Base-by-base conservation (phyloP, 768 basidiomycete species). In the Epithele typhae region DNA sequence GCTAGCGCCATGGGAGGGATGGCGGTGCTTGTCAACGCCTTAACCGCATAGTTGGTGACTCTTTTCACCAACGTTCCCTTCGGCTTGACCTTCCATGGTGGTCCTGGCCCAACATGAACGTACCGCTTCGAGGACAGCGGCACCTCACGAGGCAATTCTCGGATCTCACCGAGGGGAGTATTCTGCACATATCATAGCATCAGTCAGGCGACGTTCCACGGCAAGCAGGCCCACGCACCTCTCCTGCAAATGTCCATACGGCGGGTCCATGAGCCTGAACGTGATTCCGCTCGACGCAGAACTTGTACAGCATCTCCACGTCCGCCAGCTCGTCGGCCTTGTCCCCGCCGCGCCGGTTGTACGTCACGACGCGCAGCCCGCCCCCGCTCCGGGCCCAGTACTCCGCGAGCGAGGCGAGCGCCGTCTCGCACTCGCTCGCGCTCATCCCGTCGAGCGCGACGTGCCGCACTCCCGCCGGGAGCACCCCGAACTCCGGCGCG, bases 261-360 rank as follows among this genome's bases (percentile, higher is more conserved):
- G 49, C 5, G 49, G 49, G 40, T 41, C 39, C 49, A 50, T 50
- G 3, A 45, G 25, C 7, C 34, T 23, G 36, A 50, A 50, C n/a
- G 18, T 18, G 23, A 50, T 27, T 8, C 3, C 35, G 34, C 6
- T 24, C 33, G 11, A 12, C 19, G 39, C 49, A 50, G 27, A 50
- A 50, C 7, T 45, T 35, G 25, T 41, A 33, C 21, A 50, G 35
- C 30, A 37, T 24, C 15, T 35, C 34, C n/a, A 40, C 25, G 22
- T 50, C 49, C 25, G 34, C 19, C 17, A 45, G 25, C 15, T 18
- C n/a, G 4, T 49, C 43, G 22, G 35, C 33, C n/a, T 36, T 45
- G 17, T 30, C 43, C 30, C 34, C 40, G 21, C 15, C 27, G 10
- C 44, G 43, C 8, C 49, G 27, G 22, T 45, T 32, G 25, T 50